Percentiles rank a stretch among this genome's conserved stretches.
Conservation (phyloP, 2,329 filamentous ascomycete species). For the Thielaviopsis musarum region DNA sequence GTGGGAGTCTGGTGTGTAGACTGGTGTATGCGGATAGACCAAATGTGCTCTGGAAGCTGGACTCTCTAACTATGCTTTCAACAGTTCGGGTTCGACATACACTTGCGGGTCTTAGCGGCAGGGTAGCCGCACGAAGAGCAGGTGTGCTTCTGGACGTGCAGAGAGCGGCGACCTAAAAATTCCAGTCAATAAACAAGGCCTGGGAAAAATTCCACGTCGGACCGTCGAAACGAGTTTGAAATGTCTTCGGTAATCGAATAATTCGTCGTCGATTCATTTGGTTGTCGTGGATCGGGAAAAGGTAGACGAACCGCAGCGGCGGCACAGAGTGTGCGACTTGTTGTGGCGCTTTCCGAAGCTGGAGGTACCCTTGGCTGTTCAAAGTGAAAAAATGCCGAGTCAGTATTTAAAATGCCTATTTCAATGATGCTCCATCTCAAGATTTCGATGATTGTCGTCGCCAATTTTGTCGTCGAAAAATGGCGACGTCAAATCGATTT, state of each 20-base stretch:
- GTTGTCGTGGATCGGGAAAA: constrained; percentile 7
- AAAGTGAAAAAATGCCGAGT: constrained; percentile 14
- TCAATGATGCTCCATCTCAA: constrained; percentile 13
- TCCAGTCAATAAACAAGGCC: constrained; percentile 2
- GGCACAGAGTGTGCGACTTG: constrained; percentile 97
- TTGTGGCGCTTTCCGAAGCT: constrained; percentile 60
- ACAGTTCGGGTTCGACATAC: constrained; percentile 43
- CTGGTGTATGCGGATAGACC: not conserved
- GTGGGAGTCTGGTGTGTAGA: not conserved
- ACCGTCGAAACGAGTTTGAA: not conserved
- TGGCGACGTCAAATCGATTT: constrained; percentile 1
- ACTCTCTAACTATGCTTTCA: not conserved
- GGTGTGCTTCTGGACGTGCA: constrained; percentile 99
- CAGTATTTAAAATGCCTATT: constrained; percentile 14
- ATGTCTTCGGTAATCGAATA: constrained; percentile 9
- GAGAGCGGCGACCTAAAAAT: constrained; percentile 67
- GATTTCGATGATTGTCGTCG: constrained; percentile 12
- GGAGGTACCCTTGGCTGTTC: constrained; percentile 39
- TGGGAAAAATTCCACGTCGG: constrained; percentile 7
- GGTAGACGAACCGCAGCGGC: constrained; percentile 75
- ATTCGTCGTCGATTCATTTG: constrained; percentile 9
- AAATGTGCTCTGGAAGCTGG: constrained; percentile 1
- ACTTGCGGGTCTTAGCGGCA: constrained; percentile 93
- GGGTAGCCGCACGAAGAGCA: constrained; percentile 94
- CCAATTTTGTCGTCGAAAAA: constrained; percentile 1